Evolutionary conservation across 768 basidiomycete species (phyloP), one percentile per base, ranked within the genome.

Genomic region (Lentinula edodes): DNA sequence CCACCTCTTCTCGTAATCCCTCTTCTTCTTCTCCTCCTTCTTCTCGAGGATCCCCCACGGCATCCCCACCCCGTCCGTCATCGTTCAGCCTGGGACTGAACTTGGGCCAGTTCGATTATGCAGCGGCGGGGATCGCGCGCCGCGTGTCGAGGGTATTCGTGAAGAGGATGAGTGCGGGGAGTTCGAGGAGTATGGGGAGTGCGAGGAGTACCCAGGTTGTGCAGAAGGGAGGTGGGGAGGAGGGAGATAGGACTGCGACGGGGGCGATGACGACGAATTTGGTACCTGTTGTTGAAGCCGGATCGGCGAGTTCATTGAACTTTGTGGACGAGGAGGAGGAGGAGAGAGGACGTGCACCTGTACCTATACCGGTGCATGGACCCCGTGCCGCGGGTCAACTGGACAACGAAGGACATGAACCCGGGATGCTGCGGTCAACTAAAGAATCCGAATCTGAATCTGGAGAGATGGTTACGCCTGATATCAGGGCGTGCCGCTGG

Each of bases 401-500:
- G 32, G 42, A n/a, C 10, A 16, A 15, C 12, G 53, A 43, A 34
- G 7, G 10, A 20, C 41, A 8, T 56, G n/a, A n/a, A 18, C 16
- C 20, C 3, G 28, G 8, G 28, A 28, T 28, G 28, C 28, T 13
- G 28, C 13, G 36, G 2, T 45, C 54, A 41, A 38, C 5, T 2
- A 43, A 28, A 18, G 28, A 46, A 41, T 9, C 58, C 12, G 28
- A 13, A 42, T 9, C 58, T 35, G 28, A 13, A 42, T 7, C 1
- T 23, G 39, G 46, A 34, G 34, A 23, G 10, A 48, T 23, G 15
- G 46, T 35, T 10, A 9, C 32, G 9, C 41, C 39, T 45, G 59
- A 60, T 15, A 45, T 45, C 32, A 60, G 59, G 48, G 59, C 51
- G 13, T 60, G 59, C 48, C 59, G 59, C 7, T 60, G 59, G 59